Conservation (phyloP, 1,284 basidiomycete genomes). For the Marasmius tenuissimus region DNA sequence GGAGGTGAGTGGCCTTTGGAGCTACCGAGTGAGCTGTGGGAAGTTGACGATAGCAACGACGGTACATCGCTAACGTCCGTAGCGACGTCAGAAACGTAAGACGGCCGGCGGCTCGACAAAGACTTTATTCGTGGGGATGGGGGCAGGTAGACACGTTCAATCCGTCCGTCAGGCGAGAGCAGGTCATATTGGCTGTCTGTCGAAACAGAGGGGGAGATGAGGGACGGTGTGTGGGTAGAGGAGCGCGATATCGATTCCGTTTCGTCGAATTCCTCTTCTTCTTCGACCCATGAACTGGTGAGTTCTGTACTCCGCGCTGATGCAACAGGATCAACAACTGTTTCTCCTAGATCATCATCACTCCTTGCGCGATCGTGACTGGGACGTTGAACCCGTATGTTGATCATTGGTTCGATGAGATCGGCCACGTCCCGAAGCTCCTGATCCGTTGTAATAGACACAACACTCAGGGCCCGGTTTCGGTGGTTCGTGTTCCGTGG, state of each 20-base stretch:
- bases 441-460: constrained; percentile 30
- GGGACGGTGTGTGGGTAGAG: neutral
- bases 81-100: constrained; percentile 20
- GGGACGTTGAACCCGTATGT: constrained; percentile 13
- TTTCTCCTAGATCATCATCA: constrained; percentile 2
- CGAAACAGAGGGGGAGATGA: neutral
- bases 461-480: constrained; percentile 18
- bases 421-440: constrained; percentile 33
- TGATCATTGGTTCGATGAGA: constrained; percentile 23
- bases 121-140: constrained; percentile 21
- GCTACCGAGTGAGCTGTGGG: constrained; percentile 37
- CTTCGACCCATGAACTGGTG: no score
- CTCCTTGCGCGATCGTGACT: constrained; percentile 11
- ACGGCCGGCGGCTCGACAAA: constrained; percentile 17
- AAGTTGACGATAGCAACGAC: constrained; percentile 41
- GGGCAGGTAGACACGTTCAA: constrained; percentile 25
- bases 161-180: constrained; percentile 21
- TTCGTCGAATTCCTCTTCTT: neutral
- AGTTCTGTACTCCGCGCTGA: neutral
- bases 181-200: constrained; percentile 29
- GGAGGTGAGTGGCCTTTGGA: constrained; percentile 34
- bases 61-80: constrained; percentile 42
- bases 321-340: constrained; percentile 5
- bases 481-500: neutral
- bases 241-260: neutral